These are phyloP conservation scores for Sextonia rubra DNA, from an alignment of 164 flowering plant species.

Conservation along the genomic window DNA sequence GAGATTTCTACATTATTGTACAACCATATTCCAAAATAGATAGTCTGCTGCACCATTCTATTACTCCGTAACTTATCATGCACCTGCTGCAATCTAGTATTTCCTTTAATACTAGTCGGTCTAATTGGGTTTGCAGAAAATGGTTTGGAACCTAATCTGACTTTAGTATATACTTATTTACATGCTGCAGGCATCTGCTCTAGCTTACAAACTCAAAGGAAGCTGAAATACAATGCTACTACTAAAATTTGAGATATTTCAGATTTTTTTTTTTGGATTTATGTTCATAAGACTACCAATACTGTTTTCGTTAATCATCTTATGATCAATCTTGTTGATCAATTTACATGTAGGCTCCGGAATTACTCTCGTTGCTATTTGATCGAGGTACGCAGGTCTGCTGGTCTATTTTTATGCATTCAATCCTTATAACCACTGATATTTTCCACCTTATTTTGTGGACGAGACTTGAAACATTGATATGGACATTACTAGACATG, in stretches of 20 bases:
- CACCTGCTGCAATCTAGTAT: too few species aligned
- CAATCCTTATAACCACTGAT: neutral
- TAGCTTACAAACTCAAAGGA: neutral
- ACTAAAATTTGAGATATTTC: neutral
- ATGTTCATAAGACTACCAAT: too few species aligned
- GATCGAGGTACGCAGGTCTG: constrained; percentile 41
- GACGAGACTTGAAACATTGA: neutral
- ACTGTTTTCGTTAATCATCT: neutral
- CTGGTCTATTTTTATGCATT: neutral
- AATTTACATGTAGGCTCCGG: constrained; percentile 75
- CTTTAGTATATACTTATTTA: neutral
- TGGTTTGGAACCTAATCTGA: neutral
- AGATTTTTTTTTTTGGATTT: neutral
- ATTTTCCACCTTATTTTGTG: neutral
- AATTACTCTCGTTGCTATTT: constrained; percentile 67
- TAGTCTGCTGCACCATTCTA: too few species aligned
- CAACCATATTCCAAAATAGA: too few species aligned
- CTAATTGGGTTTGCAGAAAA: neutral
- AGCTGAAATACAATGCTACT: neutral
- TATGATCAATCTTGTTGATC: constrained; percentile 1
- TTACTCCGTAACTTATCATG: neutral
- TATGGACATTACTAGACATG: neutral
- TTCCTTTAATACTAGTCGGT: neutral
- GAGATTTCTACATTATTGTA: too few species aligned
- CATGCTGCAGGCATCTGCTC: neutral